These are phyloP conservation scores for Calocera viscosa DNA, from an alignment of 768 basidiomycete genomes.

Conservation along the genomic window DNA sequence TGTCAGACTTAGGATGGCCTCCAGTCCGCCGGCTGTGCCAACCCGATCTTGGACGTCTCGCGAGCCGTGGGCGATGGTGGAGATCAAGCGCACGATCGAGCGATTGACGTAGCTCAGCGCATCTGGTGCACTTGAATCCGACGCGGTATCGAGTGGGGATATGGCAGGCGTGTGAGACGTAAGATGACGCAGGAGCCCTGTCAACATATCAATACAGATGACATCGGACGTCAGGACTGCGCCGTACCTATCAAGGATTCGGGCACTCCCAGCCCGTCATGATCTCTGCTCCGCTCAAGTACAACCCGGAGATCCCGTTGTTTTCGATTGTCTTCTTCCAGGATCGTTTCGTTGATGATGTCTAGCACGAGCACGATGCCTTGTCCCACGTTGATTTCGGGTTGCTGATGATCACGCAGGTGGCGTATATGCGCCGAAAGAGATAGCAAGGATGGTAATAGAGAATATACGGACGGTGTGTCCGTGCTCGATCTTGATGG, in stretches of 20 bases:
- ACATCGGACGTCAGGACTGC: not conserved
- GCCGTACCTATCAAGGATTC: not conserved
- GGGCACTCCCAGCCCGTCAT: not conserved
- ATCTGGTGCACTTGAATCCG: not conserved
- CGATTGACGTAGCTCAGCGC: slow-evolving; percentile 53
- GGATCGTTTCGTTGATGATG: not conserved
- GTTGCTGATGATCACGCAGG: not conserved
- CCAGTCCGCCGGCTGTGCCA: slow-evolving; percentile 58
- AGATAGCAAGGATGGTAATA: not conserved
- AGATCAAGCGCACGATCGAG: slow-evolving; percentile 80
- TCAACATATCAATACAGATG: not conserved
- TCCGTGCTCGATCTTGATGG: not conserved
- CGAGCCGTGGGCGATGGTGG: slow-evolving; percentile 54
- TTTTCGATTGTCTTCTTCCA: not conserved
- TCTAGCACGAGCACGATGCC: not conserved
- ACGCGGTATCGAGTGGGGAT: not conserved
- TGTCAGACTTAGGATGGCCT: slow-evolving; percentile 76
- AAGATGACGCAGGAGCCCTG: not conserved
- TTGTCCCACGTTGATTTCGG: not conserved
- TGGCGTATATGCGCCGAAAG: not conserved
- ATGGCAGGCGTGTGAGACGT: not conserved
- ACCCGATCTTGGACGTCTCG: slow-evolving; percentile 61
- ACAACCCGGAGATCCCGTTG: not conserved
- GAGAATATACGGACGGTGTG: not conserved
- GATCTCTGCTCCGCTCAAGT: not conserved